Base-by-base conservation (phyloP, 495 filamentous ascomycete species). In the Podospora didyma region DNA sequence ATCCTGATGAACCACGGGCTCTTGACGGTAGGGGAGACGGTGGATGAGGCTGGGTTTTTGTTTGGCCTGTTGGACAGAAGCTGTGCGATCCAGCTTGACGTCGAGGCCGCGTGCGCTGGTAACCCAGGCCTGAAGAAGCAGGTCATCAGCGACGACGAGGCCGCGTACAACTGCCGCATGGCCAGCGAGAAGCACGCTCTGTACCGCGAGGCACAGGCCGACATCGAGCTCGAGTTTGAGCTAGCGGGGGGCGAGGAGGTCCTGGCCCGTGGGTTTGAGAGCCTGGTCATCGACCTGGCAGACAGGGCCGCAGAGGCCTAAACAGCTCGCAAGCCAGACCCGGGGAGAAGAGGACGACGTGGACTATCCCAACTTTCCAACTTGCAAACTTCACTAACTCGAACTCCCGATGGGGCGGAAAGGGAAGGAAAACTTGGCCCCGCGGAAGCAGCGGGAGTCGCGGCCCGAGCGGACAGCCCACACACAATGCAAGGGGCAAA, bases 1-100 rank as follows among this genome's bases (percentile, higher is more conserved):
- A 77, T 84, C 10, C 71, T 85, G 9, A 66, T 75, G 56, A 83
- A 84, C 51, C 82, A 85, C 59, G 80, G 80, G 0, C 63, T 85
- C 14, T 61, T 85, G 26, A 82, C 79, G 0, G 79, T 78, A 3
- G 81, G 80, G 1, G 39, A 60, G 11, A 83, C 78, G 0, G 77
- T 82, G 0, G 81, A 83, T 66, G 81, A 82, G 61, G 80, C 79
- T 2, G 79, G 73, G 10, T 83, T 73, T 61, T 62, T 81, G 12
- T 84, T 84, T 54, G 70, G 73, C 0, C 50, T 79, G 20, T 57
- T 82, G 28, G 81, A 83, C 58, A 71, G 75, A 16, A 73, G 71
- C 22, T 84, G 81, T 64, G 69, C 68, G 24, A 76, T 79, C 17
- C 75, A 83, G 61, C 56, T 83, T 9, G 62, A 69, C 31, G 75